A percentile compares a stretch with the other conserved stretches of the same genome.
These are phyloP conservation scores for Saprolegnia parasitica DNA, from an alignment of 352 stramenopile species.

Conservation along the genomic window DNA sequence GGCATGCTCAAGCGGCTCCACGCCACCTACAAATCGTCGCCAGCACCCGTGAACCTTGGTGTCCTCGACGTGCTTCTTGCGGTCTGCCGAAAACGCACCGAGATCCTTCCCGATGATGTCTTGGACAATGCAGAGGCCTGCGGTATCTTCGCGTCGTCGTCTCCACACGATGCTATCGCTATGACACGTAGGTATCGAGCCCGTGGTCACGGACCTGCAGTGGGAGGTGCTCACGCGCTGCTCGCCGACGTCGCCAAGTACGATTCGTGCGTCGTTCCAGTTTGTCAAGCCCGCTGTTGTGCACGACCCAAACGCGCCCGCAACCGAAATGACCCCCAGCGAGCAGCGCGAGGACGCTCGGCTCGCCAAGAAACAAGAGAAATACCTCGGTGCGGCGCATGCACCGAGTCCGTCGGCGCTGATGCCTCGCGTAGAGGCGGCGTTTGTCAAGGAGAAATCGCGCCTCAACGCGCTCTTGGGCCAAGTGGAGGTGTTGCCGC, in stretches of 20 bases:
- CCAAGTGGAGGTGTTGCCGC: constrained; percentile 38
- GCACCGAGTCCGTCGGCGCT: constrained; percentile 21
- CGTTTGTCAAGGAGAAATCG: constrained; percentile 57
- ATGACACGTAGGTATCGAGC: constrained; percentile 31
- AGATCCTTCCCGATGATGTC: constrained; percentile 33
- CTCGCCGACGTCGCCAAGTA: constrained; percentile 41
- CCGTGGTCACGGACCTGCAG: constrained; percentile 68
- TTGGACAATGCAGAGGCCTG: constrained; percentile 10
- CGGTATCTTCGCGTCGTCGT: background rate
- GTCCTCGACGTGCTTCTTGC: constrained; percentile 53
- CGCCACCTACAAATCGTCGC: constrained; percentile 30
- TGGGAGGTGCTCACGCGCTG: constrained; percentile 63
- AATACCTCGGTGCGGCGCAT: constrained; percentile 23
- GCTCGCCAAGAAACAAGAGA: constrained; percentile 36
- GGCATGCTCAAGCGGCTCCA: constrained; percentile 72
- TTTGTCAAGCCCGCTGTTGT: constrained; percentile 51
- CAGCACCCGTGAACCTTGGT: constrained; percentile 43
- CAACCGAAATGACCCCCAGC: constrained; percentile 6
- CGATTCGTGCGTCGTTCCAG: constrained; percentile 44
- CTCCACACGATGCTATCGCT: background rate
- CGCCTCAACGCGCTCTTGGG: constrained; percentile 44
- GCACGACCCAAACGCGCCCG: constrained; percentile 40
- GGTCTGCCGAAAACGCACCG: constrained; percentile 41
- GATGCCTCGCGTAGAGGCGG: constrained; percentile 30
- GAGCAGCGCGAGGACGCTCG: constrained; percentile 27